Evolutionary conservation across 176 grass and related monocot genomes (phyloP), one percentile per base, ranked within the genome.

Genomic region (Chloris gayana): DNA sequence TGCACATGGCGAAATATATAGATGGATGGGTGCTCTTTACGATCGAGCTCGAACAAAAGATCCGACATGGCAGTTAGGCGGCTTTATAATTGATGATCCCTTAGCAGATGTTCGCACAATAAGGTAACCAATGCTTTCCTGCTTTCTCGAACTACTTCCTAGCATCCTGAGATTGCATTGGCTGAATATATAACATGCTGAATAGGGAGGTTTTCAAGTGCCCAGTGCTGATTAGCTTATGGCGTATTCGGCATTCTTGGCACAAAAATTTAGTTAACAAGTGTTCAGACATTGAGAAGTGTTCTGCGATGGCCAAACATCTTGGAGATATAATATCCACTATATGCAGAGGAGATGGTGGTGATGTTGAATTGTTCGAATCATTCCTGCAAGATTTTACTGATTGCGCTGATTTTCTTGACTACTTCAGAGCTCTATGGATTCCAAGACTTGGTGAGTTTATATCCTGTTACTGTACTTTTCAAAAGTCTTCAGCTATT

Each of bases 1-100:
- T 86, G 54, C 96, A 72, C 90, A 88, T 51, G 22, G 76, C 56
- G 90, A 95, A 44, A 91, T 91, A 76, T 72, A 90, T 87, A 89
- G 83, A 93, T 99, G 96, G 96, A 87, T 99, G 78, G 90, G 93
- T 49, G 81, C 88, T 19, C 92, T 99, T 84, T 95, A 95, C 83
- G 86, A 95, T 72, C 84, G 87, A 87, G 96, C 89, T 82, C 87
- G 71, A 72, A 74, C 88, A 17, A 99, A 99, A 83, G 92, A 99
- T 88, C 90, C 90, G 5, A 95, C 88, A 47, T 99, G 96, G 96
- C 86, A 95, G 65, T 91, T 99, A 71, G 90, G 90, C 77, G 96
- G 96, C 68, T 99, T 95, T 80, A 88, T 99, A 77, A 88, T 91
- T 83, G 93, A 99, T 89, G 86, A 99, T 69, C 93, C 96, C 59